These are phyloP conservation scores for Yamadazyma kanchanaburiensis DNA, from an alignment of 1,139 yeast species.

Conservation along the genomic window DNA sequence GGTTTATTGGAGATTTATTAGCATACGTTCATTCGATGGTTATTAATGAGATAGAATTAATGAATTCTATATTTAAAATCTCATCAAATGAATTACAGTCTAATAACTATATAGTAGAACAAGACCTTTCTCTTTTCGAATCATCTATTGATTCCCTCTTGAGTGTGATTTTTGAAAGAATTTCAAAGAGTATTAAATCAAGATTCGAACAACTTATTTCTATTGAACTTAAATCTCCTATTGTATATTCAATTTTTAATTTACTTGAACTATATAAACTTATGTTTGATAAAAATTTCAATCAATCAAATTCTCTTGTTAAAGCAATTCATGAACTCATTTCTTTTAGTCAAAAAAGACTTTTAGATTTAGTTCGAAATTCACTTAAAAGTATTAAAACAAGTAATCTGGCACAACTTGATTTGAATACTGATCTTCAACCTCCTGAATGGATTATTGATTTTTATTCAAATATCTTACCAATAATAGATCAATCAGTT, in stretches of 20 bases:
- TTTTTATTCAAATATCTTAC: conserved; percentile 49
- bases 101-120: conserved; percentile 12
- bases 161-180: conserved; percentile 29
- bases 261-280: conserved; percentile 64
- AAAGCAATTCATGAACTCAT: conserved; percentile 24
- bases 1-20: conserved; percentile 82
- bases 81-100: conserved; percentile 10
- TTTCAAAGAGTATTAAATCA: conserved; percentile 37
- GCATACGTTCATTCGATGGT: conserved; percentile 90
- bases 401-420: conserved; percentile 41
- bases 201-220: conserved; percentile 68
- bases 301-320: conserved; percentile 18
- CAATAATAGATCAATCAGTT: conserved; percentile 40
- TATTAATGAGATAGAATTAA: conserved; percentile 81
- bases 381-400: conserved; percentile 39
- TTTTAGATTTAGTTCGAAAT: conserved; percentile 37
- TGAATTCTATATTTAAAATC: conserved; percentile 41
- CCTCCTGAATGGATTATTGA: conserved; percentile 76
- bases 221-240: conserved; percentile 56
- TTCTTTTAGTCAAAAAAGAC: conserved; percentile 34
- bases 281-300: conserved; percentile 58
- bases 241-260: conserved; percentile 57
- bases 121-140: conserved; percentile 20
- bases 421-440: conserved; percentile 47
- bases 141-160: conserved; percentile 30